Conservation (phyloP, 805 yeast genomes). For the Barnettozyma botsteinii region DNA sequence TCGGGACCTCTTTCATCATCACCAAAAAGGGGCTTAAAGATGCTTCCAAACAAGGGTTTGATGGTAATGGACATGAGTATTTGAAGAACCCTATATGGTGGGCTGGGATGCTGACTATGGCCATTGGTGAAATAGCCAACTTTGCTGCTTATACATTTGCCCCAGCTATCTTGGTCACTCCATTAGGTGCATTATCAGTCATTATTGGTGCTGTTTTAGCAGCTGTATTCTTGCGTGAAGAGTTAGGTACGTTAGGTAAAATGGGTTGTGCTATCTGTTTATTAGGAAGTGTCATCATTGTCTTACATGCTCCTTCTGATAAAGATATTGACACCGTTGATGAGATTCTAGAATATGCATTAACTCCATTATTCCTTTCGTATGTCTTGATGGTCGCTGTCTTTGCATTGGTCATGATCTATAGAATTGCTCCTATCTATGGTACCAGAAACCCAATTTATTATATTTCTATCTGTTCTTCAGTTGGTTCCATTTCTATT, state of each 20-base stretch:
- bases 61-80: constrained; percentile 72
- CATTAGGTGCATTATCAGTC: constrained; percentile 84
- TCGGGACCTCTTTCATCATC: constrained; percentile 84
- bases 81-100: constrained; percentile 87
- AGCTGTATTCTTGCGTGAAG: constrained; percentile 77
- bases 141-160: constrained; percentile 95
- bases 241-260: constrained; percentile 80
- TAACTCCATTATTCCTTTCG: constrained; percentile 66
- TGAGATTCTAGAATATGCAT: constrained; percentile 76
- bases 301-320: constrained; percentile 92
- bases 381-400: constrained; percentile 58
- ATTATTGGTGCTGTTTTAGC: constrained; percentile 91
- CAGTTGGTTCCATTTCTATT: constrained; percentile 86
- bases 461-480: constrained; percentile 82
- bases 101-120: constrained; percentile 90
- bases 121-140: constrained; percentile 84
- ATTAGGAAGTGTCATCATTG: constrained; percentile 82
- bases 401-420: constrained; percentile 74
- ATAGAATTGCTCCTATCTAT: constrained; percentile 72
- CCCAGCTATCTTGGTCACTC: constrained; percentile 88
- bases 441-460: constrained; percentile 84
- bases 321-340: constrained; percentile 84
- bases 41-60: constrained; percentile 58
- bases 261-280: constrained; percentile 91
- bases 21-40: constrained; percentile 81